phyloP scores from a whole-genome alignment of 1,284 basidiomycete species.

The Sporisorium reilianum region DNA sequence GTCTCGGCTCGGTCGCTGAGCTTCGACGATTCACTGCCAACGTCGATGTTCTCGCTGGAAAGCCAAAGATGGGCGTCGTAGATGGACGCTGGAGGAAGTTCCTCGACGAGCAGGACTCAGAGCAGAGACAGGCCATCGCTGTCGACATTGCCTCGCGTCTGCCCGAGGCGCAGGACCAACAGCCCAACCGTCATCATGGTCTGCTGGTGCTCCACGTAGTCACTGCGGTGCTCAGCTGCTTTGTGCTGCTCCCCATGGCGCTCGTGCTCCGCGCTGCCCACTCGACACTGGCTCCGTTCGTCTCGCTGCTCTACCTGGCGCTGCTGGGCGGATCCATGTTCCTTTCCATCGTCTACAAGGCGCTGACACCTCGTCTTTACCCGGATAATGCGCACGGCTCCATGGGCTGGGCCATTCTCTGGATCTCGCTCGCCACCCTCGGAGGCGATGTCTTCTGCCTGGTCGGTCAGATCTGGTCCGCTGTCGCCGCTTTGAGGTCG shows the following conservation, averaged over 20 bases:
- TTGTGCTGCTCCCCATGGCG: constrained; percentile 59
- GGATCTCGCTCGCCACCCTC: constrained; percentile 57
- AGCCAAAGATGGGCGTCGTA: constrained; percentile 56
- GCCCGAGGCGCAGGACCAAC: constrained; percentile 8
- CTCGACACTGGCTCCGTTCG: constrained; percentile 55
- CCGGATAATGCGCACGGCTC: constrained; percentile 57
- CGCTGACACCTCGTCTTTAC: constrained; percentile 59
- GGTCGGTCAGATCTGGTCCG: constrained; percentile 33
- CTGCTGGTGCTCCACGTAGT: constrained; percentile 48
- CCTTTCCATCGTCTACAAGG: constrained; percentile 61
- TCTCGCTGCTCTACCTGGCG: constrained; percentile 54
- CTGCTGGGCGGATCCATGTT: constrained; percentile 50
- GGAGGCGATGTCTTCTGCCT: constrained; percentile 52
- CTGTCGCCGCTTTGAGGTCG: constrained; percentile 15
- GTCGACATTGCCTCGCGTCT: constrained; percentile 46
- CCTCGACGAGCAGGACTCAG: constrained; percentile 46
- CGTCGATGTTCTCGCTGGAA: constrained; percentile 34
- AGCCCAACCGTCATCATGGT: constrained; percentile 43
- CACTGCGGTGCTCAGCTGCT: constrained; percentile 57
- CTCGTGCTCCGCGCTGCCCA: constrained; percentile 58
- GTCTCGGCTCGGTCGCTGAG: constrained; percentile 40
- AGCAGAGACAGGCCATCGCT: constrained; percentile 35
- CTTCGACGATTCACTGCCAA: constrained; percentile 53
- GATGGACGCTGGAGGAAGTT: constrained; percentile 63
- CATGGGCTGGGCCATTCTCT: constrained; percentile 54